Evolutionary conservation across 129 eudicot species (phyloP), one percentile per base, ranked within the genome.

Genomic region (Pittosporum tobira): DNA sequence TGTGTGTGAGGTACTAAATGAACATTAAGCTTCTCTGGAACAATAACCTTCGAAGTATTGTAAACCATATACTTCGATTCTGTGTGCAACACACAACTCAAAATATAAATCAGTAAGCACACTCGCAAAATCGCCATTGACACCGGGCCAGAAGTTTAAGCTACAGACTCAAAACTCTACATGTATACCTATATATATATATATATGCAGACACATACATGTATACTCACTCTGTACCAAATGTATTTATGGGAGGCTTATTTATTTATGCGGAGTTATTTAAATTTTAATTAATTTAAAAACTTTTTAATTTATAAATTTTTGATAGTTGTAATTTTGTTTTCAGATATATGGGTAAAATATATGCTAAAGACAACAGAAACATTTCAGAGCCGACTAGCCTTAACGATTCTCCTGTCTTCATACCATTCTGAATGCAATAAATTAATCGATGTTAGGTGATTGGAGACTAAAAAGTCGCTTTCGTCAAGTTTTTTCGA

Each of bases 1-100:
- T 77, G 83, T 1, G 77, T 73, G 48, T 81, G 88, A 66, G 88
- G 67, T 19, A 81, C 83, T 68, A 81, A 56, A 49, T 81, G 88
- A 49, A 81, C 88, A 48, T 81, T 76, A 22, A 81, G 69, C 64
- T 81, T 81, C 52, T 73, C 75, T 1, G 70, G 70, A 18, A 69
- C 80, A 45, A 65, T 57, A 3, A 70, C 63, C 23, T 25, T 28
- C 12, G 82, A 68, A 45, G 87, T 76, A 62, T 81, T 76, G 71
- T 81, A 81, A 25, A 65, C 75, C 69, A 76, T 57, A 61, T 60
- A 66, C 65, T 62, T 72, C 23, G 83, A 60, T 60, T 80, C 81
- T 59, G 62, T 31, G 27, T 25, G 46, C 37, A 14, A 36, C 10
- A n/a, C 40, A 38, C 34, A 14, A 20, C 37, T 40, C n/a, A n/a